Evolutionary conservation across 2,329 filamentous ascomycete species (phyloP).

Genomic region (Helotiales sp.): DNA sequence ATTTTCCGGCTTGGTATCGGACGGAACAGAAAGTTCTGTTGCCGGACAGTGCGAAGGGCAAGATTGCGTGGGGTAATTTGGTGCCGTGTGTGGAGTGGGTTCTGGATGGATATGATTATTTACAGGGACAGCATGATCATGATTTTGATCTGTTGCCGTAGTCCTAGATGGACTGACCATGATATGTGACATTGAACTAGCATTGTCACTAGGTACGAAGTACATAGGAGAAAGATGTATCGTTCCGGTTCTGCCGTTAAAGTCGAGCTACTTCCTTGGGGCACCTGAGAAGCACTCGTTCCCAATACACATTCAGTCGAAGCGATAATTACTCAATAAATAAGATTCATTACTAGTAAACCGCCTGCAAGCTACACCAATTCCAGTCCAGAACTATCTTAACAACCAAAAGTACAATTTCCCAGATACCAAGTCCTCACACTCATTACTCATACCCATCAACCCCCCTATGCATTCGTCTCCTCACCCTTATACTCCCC

Average conservation of each 20-base stretch:
- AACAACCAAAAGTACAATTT: neutral
- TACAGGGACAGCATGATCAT: slow-evolving; percentile 46
- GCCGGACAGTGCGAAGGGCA: slow-evolving; percentile 40
- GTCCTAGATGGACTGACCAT: neutral
- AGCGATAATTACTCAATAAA: neutral
- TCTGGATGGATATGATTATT: slow-evolving; percentile 45
- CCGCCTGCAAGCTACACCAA: neutral
- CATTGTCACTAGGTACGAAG: too few species aligned
- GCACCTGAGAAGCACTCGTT: too few species aligned
- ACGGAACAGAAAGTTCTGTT: slow-evolving; percentile 43
- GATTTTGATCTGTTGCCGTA: slow-evolving; percentile 42
- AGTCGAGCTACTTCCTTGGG: too few species aligned
- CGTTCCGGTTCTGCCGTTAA: too few species aligned
- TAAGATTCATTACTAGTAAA: neutral
- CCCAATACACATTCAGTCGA: too few species aligned
- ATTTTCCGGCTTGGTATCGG: slow-evolving; percentile 35
- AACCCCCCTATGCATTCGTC: slow-evolving; percentile 22
- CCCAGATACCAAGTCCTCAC: neutral
- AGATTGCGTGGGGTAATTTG: slow-evolving; percentile 45
- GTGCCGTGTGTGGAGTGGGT: slow-evolving; percentile 46
- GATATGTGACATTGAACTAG: too few species aligned
- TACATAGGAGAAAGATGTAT: too few species aligned
- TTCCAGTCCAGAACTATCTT: neutral
- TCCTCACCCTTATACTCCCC: slow-evolving; percentile 24
- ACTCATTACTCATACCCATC: neutral